A percentile compares a stretch with the other conserved stretches of the same genome.
Evolutionary conservation across 2,329 filamentous ascomycete genomes (phyloP).

Genomic region (Metarhizium brunneum): DNA sequence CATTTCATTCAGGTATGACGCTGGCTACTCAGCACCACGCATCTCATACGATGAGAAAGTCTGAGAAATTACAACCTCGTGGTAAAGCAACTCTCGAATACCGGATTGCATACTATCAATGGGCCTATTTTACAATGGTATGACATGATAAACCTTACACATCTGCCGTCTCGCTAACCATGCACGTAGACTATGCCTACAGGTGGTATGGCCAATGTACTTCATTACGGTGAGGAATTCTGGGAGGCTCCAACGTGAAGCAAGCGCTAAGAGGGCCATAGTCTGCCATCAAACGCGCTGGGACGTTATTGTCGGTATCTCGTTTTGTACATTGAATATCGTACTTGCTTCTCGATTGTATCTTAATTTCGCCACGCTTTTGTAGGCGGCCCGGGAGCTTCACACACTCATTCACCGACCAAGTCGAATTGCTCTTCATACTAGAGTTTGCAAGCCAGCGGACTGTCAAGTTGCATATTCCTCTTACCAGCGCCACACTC

Average conservation of each 20-base stretch:
- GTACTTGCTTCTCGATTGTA: slow-evolving; percentile 51
- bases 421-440: slow-evolving; percentile 69
- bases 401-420: slow-evolving; percentile 57
- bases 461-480: background rate
- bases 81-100: slow-evolving; percentile 34
- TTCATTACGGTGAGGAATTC: slow-evolving; percentile 24
- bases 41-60: slow-evolving; percentile 24
- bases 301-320: too few species aligned
- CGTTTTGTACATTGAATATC: slow-evolving; percentile 46
- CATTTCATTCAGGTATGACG: background rate
- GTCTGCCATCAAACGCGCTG: slow-evolving; percentile 26
- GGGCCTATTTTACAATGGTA: slow-evolving; percentile 67
- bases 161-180: background rate
- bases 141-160: background rate
- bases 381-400: slow-evolving; percentile 57
- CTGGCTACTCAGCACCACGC: slow-evolving; percentile 13
- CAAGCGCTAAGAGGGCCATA: background rate
- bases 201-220: slow-evolving; percentile 46
- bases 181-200: slow-evolving; percentile 34
- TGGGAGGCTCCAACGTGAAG: background rate
- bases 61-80: slow-evolving; percentile 13
- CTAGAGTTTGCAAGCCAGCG: slow-evolving; percentile 45
- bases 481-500: slow-evolving; percentile 19
- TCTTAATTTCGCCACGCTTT: slow-evolving; percentile 63
- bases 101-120: slow-evolving; percentile 44